Evolutionary conservation across 2,329 filamentous ascomycete species (phyloP).

Genomic region (Scytalidium sp.): DNA sequence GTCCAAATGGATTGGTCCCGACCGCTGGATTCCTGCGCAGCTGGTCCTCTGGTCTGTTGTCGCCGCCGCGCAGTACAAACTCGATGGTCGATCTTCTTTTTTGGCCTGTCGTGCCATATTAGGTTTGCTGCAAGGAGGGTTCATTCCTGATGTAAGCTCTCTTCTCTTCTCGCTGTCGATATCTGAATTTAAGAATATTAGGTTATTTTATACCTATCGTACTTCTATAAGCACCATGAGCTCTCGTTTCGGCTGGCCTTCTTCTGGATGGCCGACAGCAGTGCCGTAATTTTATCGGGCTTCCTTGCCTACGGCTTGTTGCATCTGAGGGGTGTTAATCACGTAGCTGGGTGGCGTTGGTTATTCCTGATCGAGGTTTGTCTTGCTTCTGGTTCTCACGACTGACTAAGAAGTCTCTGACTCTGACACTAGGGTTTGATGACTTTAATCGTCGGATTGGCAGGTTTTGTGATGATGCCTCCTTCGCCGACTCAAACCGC

Average conservation of each 20-base stretch:
- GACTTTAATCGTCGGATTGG: constrained; percentile 3
- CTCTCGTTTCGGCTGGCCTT: constrained; percentile 5
- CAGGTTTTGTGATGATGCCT: constrained; percentile 3
- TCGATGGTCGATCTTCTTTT: constrained; percentile 27
- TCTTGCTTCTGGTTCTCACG: constrained; percentile 34
- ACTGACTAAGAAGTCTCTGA: not conserved
- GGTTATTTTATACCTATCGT: constrained; percentile 7
- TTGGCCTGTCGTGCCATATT: constrained; percentile 5
- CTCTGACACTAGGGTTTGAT: constrained; percentile 1
- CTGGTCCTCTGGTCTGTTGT: constrained; percentile 52
- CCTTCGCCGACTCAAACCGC: constrained; percentile 16
- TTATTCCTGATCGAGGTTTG: constrained; percentile 6
- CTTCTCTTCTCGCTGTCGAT: constrained; percentile 48
- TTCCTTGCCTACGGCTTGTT: constrained; percentile 7
- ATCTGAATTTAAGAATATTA: constrained; percentile 34
- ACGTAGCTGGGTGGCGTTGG: constrained; percentile 33
- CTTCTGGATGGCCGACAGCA: constrained; percentile 1
- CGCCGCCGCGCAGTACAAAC: constrained; percentile 45
- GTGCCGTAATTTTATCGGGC: constrained; percentile 3
- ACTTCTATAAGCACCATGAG: constrained; percentile 6
- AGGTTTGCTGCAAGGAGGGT: constrained; percentile 7
- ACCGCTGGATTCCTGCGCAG: constrained; percentile 46
- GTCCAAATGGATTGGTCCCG: constrained; percentile 44
- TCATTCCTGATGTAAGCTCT: constrained; percentile 38
- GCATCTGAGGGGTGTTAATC: constrained; percentile 6